Base-by-base conservation (phyloP, 1,139 yeast species). In the Protomyces pachydermus region DNA sequence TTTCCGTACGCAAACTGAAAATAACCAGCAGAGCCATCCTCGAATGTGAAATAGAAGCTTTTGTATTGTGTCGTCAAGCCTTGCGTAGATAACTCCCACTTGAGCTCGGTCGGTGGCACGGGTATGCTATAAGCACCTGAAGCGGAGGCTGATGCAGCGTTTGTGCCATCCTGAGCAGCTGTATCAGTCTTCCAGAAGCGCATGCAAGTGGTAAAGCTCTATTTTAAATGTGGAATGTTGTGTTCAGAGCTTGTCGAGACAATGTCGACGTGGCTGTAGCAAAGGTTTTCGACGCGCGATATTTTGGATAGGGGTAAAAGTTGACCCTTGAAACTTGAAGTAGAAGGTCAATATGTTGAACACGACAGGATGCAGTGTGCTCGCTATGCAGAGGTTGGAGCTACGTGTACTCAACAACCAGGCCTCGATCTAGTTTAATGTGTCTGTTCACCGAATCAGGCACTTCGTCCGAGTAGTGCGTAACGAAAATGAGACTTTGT, bases 391-490 rank as follows among this genome's bases (percentile, higher is more conserved):
- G 32, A 8, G 32, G 5, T 2, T 6, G 32, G 32, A 28, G 9
- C 32, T 28, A 28, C 32, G 32, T 28, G 32, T 18, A 20, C 18
- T 53, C 63, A 3, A 60, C 46, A 3, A 60, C 63, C 14, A 16
- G 32, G 18, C 62, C 65, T 56, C 20, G 73, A 76, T 57, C 58
- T 16, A 57, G 45, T 5, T 5, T 35, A 20, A 54, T 42, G 18
- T 14, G 39, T 25, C 54, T 54, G 18, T 38, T 54, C 23, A 63
- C 81, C 68, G 87, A 83, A 12, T 73, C 71, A 0, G 89, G 88
- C 4, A 86, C 79, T 70, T 86, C 91, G 46, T 80, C 79, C 10
- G 76, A 78, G 37, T 89, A 80, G 74, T 91, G 98, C 0, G 96
- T 96, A 50, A 91, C 88, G 0, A 65, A 58, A 18, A 65, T 50